A percentile compares a stretch with the other conserved stretches of the same genome.
These are phyloP conservation scores for Coix lacrymajobi DNA, from an alignment of 176 grass and related monocot genomes.

Conservation along the genomic window DNA sequence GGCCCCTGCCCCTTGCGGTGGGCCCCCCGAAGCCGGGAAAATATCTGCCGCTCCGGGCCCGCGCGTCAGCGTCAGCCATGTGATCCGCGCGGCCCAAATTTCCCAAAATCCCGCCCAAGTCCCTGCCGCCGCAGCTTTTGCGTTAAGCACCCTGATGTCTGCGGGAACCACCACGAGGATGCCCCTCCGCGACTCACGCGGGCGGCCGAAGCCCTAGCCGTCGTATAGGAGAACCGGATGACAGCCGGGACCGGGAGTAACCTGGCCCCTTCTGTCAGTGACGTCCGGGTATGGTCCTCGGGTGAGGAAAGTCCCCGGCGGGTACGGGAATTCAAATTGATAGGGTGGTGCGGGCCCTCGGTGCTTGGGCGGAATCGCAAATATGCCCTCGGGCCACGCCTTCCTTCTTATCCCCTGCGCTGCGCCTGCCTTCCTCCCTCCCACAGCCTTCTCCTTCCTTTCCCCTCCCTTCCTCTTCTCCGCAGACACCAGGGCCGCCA, in stretches of 20 bases:
- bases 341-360: slow-evolving; percentile 12
- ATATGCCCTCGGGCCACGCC: slow-evolving; percentile 16
- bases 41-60: background rate
- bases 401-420: slow-evolving; percentile 31
- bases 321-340: slow-evolving; percentile 55
- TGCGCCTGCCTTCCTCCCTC: background rate
- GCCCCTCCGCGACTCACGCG: background rate
- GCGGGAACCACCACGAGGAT: fast-evolving
- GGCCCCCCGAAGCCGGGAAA: background rate
- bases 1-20: too few relatives aligned
- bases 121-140: background rate
- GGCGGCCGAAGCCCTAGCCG: background rate
- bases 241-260: fast-evolving
- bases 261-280: fast-evolving
- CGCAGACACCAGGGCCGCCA: background rate
- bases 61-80: background rate
- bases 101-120: slow-evolving; percentile 54
- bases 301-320: background rate
- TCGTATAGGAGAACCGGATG: fast-evolving
- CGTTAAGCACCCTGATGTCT: fast-evolving
- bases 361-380: slow-evolving; percentile 5
- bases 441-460: background rate
- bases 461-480: background rate
- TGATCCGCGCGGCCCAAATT: slow-evolving; percentile 7
- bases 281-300: too few relatives aligned